Evolutionary conservation across 2,329 filamentous ascomycete genomes (phyloP).

Genomic region (Amauroascus niger): DNA sequence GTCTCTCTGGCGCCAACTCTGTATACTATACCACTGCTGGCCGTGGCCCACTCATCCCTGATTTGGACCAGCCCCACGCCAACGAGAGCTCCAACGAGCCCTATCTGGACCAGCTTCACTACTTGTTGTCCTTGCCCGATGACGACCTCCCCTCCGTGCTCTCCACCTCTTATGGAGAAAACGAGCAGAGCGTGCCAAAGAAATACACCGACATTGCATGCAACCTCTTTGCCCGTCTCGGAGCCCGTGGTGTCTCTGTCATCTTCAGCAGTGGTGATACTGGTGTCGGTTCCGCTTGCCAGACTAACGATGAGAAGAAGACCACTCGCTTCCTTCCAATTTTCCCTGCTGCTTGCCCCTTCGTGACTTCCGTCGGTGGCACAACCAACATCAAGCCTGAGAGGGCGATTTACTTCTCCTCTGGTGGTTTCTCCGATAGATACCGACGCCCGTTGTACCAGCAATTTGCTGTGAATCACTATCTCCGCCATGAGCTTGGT

Average conservation of each 20-base stretch:
- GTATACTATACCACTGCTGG: slow-evolving; percentile 54
- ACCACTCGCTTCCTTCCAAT: slow-evolving; percentile 44
- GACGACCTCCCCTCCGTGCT: slow-evolving; percentile 55
- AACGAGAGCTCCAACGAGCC: slow-evolving; percentile 52
- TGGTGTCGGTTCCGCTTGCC: slow-evolving; percentile 47
- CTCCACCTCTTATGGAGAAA: slow-evolving; percentile 59
- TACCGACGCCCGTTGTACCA: slow-evolving; percentile 44
- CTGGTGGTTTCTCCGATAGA: slow-evolving; percentile 41
- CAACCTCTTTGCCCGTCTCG: slow-evolving; percentile 54
- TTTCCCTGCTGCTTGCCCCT: slow-evolving; percentile 53
- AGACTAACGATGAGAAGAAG: slow-evolving; percentile 47
- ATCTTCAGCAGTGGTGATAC: slow-evolving; percentile 55
- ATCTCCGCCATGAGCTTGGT: slow-evolving; percentile 33
- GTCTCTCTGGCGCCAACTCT: slow-evolving; percentile 46
- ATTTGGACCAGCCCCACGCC: slow-evolving; percentile 34
- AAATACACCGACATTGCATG: slow-evolving; percentile 54
- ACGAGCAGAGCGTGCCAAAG: slow-evolving; percentile 53
- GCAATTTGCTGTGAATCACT: slow-evolving; percentile 36
- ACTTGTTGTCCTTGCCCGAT: slow-evolving; percentile 48
- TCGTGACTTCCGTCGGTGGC: slow-evolving; percentile 53
- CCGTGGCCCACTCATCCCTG: slow-evolving; percentile 43
- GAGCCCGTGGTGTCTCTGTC: slow-evolving; percentile 57
- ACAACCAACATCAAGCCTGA: slow-evolving; percentile 45
- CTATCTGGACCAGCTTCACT: slow-evolving; percentile 54
- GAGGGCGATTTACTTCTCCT: slow-evolving; percentile 41